A percentile compares a stretch with the other conserved stretches of the same genome.
Evolutionary conservation across 2,329 filamentous ascomycete genomes (phyloP).

Genomic region (Cercospora nicotianae): DNA sequence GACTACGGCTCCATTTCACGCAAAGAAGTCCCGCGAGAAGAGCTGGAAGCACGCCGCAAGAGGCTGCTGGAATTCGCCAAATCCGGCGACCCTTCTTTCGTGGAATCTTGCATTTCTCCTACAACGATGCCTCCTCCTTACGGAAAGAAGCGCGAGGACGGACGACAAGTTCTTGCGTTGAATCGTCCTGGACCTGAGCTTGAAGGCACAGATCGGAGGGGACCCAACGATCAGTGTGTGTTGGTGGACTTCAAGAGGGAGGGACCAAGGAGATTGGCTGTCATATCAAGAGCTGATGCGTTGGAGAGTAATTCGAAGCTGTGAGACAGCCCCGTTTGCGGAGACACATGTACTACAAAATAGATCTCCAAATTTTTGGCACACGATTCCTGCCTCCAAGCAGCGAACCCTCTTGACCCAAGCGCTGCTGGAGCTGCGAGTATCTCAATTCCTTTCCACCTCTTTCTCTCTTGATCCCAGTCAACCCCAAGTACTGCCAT

Average conservation of each 20-base stretch:
- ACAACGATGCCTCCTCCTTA: constrained; percentile 39
- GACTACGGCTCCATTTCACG: constrained; percentile 35
- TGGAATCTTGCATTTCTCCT: constrained; percentile 48
- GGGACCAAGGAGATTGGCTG: constrained; percentile 57
- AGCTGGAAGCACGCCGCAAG: constrained; percentile 53
- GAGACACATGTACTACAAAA: neutral
- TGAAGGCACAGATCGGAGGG: constrained; percentile 44
- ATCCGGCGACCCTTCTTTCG: constrained; percentile 44
- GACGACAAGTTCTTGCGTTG: constrained; percentile 54
- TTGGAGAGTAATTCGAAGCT: constrained; percentile 22
- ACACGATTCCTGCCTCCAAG: neutral
- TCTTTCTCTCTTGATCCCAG: neutral
- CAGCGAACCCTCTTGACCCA: neutral
- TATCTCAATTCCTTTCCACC: neutral
- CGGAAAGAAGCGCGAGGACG: constrained; percentile 47
- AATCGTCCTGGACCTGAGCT: constrained; percentile 59
- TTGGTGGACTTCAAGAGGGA: constrained; percentile 58
- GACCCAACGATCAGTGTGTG: constrained; percentile 57
- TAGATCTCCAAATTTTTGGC: neutral
- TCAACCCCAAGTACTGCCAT: neutral
- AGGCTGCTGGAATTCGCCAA: constrained; percentile 54
- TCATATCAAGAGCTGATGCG: constrained; percentile 47
- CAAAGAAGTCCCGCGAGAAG: constrained; percentile 34
- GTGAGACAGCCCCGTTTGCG: neutral
- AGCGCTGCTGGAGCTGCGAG: neutral